Evolutionary conservation across 495 filamentous ascomycete species (phyloP), one percentile per base, ranked within the genome.

Genomic region (Annulohypoxylon stygium): DNA sequence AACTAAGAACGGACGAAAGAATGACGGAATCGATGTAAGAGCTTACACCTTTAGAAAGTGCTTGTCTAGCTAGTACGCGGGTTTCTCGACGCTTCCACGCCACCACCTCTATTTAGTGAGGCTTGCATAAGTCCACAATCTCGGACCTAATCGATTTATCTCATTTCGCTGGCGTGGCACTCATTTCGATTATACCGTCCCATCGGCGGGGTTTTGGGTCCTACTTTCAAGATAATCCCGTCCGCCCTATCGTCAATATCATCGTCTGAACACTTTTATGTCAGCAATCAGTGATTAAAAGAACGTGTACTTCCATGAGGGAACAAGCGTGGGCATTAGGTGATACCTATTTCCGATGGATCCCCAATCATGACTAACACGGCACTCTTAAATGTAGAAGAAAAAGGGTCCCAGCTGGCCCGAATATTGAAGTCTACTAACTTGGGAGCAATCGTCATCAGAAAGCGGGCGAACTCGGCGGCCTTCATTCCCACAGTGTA

Each of bases 11-110:
- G 23, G 41, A 18, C 18, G 43, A 41, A n/a, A 23, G 11, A 18
- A 61, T 68, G 65, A 36, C 53, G 51, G 70, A 64, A 68, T 69
- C 16, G 53, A 65, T 65, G 59, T 50, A 59, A 18, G 41, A n/a
- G 37, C 12, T 59, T 50, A 58, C 59, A 51, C 14, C 54, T 37
- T 39, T 43, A 3, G 11, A 11, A 43, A 43, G 37, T 39, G n/a
- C 4, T n/a, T 18, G 14, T 34, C 34, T 25, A 59, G 16, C 34
- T 55, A 14, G 39, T 41, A 0, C 34, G 23, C 34, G 33, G n/a
- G 4, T 34, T 4, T 33, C 6, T 12, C 12, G 26, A 55, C 10
- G 25, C 34, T 47, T 20, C n/a, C n/a, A 47, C 43, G 43, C 43
- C 43, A 47, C 39, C 39, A 36, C 34, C 1, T 45, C 41, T 45